Percentiles rank a stretch among this genome's conserved stretches.
Conservation (phyloP, 2,329 filamentous ascomycete species). For the Fusarium verticillioides region DNA sequence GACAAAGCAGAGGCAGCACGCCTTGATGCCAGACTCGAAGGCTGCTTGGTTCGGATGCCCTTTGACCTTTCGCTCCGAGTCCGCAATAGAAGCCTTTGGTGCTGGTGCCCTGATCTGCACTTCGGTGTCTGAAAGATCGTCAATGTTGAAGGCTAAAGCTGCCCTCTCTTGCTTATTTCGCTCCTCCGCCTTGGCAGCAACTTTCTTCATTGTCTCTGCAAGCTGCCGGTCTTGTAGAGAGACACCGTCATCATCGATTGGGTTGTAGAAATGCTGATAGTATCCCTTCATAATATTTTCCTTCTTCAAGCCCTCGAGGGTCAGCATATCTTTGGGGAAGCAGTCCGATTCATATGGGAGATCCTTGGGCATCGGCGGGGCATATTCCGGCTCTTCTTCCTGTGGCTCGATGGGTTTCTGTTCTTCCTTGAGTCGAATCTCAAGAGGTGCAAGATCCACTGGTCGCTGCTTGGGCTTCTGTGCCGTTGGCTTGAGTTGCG, state of each 20-base stretch:
- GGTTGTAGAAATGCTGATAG: conserved; percentile 69
- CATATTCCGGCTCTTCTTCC: conserved; percentile 86
- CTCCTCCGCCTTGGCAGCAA: conserved; percentile 69
- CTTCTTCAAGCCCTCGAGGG: conserved; percentile 66
- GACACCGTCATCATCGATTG: conserved; percentile 75
- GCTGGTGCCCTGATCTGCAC: conserved; percentile 6
- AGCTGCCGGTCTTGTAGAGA: conserved; percentile 71
- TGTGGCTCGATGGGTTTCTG: conserved; percentile 50
- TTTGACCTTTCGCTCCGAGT: conserved; percentile 10
- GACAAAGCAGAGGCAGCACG: conserved; percentile 65
- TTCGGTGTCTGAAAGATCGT: conserved; percentile 58
- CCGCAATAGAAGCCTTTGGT: conserved; percentile 2
- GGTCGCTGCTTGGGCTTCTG: conserved; percentile 70
- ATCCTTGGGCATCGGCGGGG: conserved; percentile 77
- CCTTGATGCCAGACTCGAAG: conserved; percentile 55
- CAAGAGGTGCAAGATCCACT: conserved; percentile 63
- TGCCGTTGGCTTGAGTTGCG: conserved; percentile 68
- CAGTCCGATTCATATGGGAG: conserved; percentile 76
- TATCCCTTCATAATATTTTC: conserved; percentile 71
- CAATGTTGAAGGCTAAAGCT: conserved; percentile 69
- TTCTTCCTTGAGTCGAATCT: conserved; percentile 71
- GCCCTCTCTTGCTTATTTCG: conserved; percentile 75
- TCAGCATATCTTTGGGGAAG: conserved; percentile 67
- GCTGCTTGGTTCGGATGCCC: conserved; percentile 31
- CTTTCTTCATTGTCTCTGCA: conserved; percentile 62